Evolutionary conservation across 305 asterid genomes (phyloP), one percentile per base, ranked within the genome.

Genomic region (Fraxinus greggii): DNA sequence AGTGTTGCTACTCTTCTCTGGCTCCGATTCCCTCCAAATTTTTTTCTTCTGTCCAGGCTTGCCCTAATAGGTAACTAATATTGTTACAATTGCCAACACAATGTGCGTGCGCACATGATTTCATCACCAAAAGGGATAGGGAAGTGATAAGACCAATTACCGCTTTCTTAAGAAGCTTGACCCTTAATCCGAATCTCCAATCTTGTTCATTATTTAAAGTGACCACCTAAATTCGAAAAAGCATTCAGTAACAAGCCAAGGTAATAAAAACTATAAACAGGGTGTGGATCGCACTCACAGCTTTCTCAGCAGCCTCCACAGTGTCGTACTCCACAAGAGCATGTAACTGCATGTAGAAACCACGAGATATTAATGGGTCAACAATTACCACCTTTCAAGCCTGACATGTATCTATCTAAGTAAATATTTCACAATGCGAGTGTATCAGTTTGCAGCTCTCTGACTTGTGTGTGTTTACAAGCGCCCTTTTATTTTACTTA

Each of bases 111-210:
- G 21, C 73, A 81, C 31, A 67, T 23, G 82, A 23, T 42, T 40
- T 48, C 13, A 36, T 29, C 21, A 28, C 83, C 51, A 51, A 6
- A 24, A 75, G 8, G 24, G 78, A 73, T 48, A 59, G 48, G n/a
- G 35, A 38, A 59, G 70, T 13, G 54, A 78, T 75, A 38, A 15
- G 84, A 82, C 33, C 63, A 76, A 67, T 74, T 88, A 96, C 99
- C 92, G 28, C 45, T 89, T 90, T 92, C 84, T 88, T 91, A 38
- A 96, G 92, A 86, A 93, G 98, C 86, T 93, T 96, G 82, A 96
- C 99, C 79, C 98, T 92, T 90, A 94, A 87, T 69, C 99, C 99
- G 65, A 88, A 90, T 89, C 98, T 88, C 99, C 99, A 96, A 89
- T 96, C 98, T 80, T 96, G 97, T 83, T 92, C 98, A 77, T 94